These are phyloP conservation scores for Phytopythium boreale DNA, from an alignment of 352 stramenopile genomes.

Conservation along the genomic window DNA sequence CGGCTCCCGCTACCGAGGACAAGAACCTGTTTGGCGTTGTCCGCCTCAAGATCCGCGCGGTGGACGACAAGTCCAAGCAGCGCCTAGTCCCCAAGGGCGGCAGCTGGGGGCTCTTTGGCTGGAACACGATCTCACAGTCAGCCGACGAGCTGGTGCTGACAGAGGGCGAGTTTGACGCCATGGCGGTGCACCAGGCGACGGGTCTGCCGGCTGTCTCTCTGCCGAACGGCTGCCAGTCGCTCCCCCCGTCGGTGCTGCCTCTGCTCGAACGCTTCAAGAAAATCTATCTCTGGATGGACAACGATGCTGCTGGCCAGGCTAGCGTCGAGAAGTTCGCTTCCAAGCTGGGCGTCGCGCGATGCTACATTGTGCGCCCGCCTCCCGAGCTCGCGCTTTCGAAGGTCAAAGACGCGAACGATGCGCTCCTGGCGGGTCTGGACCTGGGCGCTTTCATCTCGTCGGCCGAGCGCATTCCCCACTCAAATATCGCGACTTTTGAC, in stretches of 20 bases:
- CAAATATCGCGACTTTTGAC: slow-evolving; percentile 93
- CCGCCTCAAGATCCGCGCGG: slow-evolving; percentile 79
- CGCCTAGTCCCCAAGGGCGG: slow-evolving; percentile 89
- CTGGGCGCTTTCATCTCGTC: slow-evolving; percentile 82
- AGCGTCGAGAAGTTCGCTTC: slow-evolving; percentile 96
- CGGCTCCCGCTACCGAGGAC: slow-evolving; percentile 25
- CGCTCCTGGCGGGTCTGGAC: slow-evolving; percentile 89
- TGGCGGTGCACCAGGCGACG: slow-evolving; percentile 97
- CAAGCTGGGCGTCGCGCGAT: slow-evolving; percentile 92
- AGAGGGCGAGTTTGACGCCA: slow-evolving; percentile 96
- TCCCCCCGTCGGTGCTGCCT: slow-evolving; percentile 94
- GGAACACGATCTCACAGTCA: slow-evolving; percentile 92
- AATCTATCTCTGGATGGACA: slow-evolving; percentile 99
- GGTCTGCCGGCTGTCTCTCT: slow-evolving; percentile 92
- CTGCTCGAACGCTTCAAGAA: slow-evolving; percentile 96
- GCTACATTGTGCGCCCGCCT: slow-evolving; percentile 89
- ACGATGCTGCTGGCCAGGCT: slow-evolving; percentile 92
- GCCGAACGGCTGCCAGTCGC: slow-evolving; percentile 95
- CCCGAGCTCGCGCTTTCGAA: slow-evolving; percentile 25
- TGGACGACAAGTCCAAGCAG: slow-evolving; percentile 87
- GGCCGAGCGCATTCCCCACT: slow-evolving; percentile 87
- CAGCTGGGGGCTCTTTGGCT: slow-evolving; percentile 98
- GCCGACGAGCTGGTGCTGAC: slow-evolving; percentile 94
- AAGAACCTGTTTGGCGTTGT: slow-evolving; percentile 82
- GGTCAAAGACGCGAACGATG: slow-evolving; percentile 99